These are phyloP conservation scores for Fragaria nilgerrensis DNA, from an alignment of 306 rosid genomes.

Conservation along the genomic window DNA sequence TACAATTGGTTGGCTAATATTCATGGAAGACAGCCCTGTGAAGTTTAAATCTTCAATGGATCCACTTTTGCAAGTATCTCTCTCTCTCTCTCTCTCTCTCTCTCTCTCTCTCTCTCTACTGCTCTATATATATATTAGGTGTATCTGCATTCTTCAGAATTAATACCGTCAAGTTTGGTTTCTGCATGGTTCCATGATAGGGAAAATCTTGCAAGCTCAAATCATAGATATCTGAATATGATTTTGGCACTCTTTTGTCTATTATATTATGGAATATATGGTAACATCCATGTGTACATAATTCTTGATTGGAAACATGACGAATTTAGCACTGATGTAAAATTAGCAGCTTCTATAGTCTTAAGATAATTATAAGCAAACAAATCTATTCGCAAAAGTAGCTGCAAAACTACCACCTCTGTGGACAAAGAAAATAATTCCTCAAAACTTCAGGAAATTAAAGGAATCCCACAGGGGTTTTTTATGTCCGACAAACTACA, in stretches of 20 bases:
- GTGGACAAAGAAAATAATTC: not conserved
- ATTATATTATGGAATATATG: no score
- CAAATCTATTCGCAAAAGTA: not conserved
- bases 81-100: slow-evolving; percentile 19
- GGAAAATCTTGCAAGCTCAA: not conserved
- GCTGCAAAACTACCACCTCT: not conserved
- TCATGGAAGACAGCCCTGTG: slow-evolving; percentile 90
- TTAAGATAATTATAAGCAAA: not conserved
- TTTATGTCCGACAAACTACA: not conserved
- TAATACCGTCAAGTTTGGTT: not conserved
- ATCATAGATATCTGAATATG: not conserved
- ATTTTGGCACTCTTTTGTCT: slow-evolving; percentile 2
- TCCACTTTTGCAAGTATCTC: slow-evolving; percentile 83
- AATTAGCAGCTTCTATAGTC: not conserved
- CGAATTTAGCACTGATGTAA: not conserved
- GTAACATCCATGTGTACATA: not conserved
- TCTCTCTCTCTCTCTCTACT: not conserved
- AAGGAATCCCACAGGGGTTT: no score
- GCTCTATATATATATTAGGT: no score
- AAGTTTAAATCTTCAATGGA: slow-evolving; percentile 97
- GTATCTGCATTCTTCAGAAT: not conserved
- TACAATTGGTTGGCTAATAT: slow-evolving; percentile 89
- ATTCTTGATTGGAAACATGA: not conserved
- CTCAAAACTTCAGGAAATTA: not conserved
- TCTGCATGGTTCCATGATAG: not conserved